Conservation (phyloP, 164 flowering plant species). For the Nymphaea colorata region DNA sequence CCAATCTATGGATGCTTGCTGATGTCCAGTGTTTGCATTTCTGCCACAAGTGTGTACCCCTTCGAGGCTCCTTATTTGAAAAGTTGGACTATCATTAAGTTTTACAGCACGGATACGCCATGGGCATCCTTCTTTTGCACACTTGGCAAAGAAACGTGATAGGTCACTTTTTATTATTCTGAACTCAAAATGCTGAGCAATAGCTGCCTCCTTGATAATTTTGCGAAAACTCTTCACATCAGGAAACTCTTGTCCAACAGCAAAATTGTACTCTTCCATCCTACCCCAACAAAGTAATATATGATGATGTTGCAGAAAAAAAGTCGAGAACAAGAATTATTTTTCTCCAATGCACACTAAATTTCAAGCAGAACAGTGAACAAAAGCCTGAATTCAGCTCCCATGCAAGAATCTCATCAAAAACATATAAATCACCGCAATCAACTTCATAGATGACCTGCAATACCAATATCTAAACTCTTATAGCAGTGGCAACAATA, state of each 20-base stretch:
- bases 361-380: neutral
- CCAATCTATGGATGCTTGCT: slow-evolving; percentile 92
- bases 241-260: slow-evolving; percentile 73
- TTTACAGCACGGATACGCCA: slow-evolving; percentile 88
- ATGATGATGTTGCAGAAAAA: neutral
- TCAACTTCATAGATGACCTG: neutral
- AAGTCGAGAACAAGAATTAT: neutral
- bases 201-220: slow-evolving; percentile 75
- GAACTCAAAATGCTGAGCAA: slow-evolving; percentile 81
- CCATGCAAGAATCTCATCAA: neutral
- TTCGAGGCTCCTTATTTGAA: slow-evolving; percentile 63
- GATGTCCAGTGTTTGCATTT: slow-evolving; percentile 65
- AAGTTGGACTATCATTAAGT: slow-evolving; percentile 64
- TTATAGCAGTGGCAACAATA: neutral
- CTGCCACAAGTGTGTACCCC: slow-evolving; percentile 75
- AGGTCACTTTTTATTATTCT: slow-evolving; percentile 64
- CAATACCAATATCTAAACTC: neutral
- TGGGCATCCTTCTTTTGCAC: slow-evolving; percentile 82
- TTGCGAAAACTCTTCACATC: slow-evolving; percentile 73
- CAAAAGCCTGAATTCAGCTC: neutral
- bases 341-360: neutral
- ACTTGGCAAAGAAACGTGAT: slow-evolving; percentile 73
- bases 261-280: slow-evolving; percentile 46
- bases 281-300: neutral
- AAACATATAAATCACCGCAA: neutral